Evolutionary conservation across 805 yeast species (phyloP), one percentile per base, ranked within the genome.

Genomic region (Saccharomycopsis schoenii): DNA sequence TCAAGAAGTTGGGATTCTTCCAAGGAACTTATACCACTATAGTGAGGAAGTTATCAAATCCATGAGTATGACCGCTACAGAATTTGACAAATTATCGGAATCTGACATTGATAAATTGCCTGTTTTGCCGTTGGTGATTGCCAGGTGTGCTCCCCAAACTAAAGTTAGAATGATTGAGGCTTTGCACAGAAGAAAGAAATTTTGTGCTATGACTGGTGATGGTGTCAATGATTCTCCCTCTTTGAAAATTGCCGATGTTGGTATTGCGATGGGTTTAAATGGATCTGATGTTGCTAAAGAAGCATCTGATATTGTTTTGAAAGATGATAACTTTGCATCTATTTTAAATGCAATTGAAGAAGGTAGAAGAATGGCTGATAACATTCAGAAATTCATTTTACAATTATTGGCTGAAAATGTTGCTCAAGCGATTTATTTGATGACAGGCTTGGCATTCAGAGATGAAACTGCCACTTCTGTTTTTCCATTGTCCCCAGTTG

Each of bases 211-310:
- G 93, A 85, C 90, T 36, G 90, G 90, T 64, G 93, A 87, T 70
- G 93, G 93, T 65, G 92, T 87, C 55, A 87, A 87, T 70, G 93
- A 87, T 69, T 85, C 91, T 1, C 93, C 93, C 29, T 81, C 88
- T 41, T 75, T 87, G 72, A 86, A 86, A 70, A 83, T 77, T 65
- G 86, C 93, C 2, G 91, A 87, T 71, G 89, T 87, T 61, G 93
- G 93, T 66, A 86, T 87, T 71, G 90, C 93, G 11, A 87, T 87
- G 93, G 93, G 93, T 56, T 76, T 83, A 74, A 81, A 85, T 63
- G 93, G 93, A 4, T 83, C 89, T 12, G 93, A 87, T 74, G 93
- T 87, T 50, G 93, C 93, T n/a, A 87, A 87, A 70, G 89, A 86
- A 70, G 90, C 91, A 5, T 79, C 88, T 55, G 93, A 87, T 71